Conservation (phyloP, 2,329 filamentous ascomycete species). For the Mollisiaceae sp. region DNA sequence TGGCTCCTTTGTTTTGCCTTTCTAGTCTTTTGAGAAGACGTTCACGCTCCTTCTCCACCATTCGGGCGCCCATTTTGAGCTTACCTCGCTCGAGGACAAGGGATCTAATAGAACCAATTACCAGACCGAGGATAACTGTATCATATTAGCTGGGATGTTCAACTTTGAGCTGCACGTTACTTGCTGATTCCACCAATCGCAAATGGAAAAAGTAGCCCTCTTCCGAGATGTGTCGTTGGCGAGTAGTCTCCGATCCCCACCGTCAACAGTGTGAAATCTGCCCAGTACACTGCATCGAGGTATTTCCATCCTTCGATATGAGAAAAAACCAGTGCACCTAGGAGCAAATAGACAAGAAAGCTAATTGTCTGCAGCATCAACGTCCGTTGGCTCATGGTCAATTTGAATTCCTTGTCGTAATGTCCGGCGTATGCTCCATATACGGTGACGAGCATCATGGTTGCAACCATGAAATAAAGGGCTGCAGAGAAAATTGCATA, state of each 20-base stretch:
- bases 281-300: conserved; percentile 80
- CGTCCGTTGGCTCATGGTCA: conserved; percentile 82
- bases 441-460: conserved; percentile 80
- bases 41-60: conserved; percentile 64
- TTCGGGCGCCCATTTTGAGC: conserved; percentile 58
- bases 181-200: conserved; percentile 75
- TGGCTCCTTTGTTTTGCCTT: conserved; percentile 50
- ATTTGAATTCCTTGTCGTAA: conserved; percentile 78
- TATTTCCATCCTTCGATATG: conserved; percentile 76
- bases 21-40: conserved; percentile 52
- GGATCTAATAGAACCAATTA: conserved; percentile 79
- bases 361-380: conserved; percentile 90
- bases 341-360: conserved; percentile 79
- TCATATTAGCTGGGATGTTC: background rate
- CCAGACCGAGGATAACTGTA: conserved; percentile 74
- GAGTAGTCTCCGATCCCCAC: conserved; percentile 65
- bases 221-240: conserved; percentile 57
- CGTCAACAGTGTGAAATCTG: conserved; percentile 72
- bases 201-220: conserved; percentile 81
- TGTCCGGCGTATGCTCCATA: conserved; percentile 71
- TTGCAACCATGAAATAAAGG: conserved; percentile 79
- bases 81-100: conserved; percentile 64
- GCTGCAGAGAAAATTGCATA: conserved; percentile 79
- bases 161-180: conserved; percentile 49
- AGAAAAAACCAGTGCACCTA: conserved; percentile 78